A percentile compares a stretch with the other conserved stretches of the same genome.
phyloP scores from a whole-genome alignment of 768 basidiomycete species.

The Vararia minispora region DNA sequence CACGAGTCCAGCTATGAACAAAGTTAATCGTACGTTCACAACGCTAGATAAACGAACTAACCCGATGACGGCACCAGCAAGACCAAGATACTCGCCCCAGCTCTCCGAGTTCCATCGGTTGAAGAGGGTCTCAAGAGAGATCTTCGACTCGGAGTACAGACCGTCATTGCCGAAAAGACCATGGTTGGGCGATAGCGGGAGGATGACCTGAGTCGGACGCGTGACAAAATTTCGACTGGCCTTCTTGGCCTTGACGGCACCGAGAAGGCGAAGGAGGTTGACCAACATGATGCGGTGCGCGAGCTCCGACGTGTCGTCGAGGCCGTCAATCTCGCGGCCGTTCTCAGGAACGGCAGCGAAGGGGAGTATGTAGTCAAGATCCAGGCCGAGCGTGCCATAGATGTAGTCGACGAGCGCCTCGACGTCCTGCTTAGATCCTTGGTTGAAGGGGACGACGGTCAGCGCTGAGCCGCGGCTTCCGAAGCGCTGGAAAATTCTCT shows the following conservation, averaged over 20 bases:
- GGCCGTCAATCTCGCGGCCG: constrained; percentile 92
- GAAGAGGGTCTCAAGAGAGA: constrained; percentile 95
- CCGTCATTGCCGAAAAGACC: constrained; percentile 98
- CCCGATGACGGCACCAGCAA: constrained; percentile 98
- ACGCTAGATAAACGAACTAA: constrained; percentile 26
- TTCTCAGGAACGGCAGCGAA: constrained; percentile 99
- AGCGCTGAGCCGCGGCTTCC: constrained; percentile 95
- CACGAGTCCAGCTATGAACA: constrained; percentile 79
- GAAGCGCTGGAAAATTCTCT: constrained; percentile 91
- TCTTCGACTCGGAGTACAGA: constrained; percentile 96
- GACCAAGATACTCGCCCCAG: constrained; percentile 98
- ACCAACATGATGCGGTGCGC: constrained; percentile 99
- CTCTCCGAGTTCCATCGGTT: constrained; percentile 96
- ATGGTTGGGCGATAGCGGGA: constrained; percentile 96
- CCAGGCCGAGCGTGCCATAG: constrained; percentile 88
- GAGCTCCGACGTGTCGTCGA: constrained; percentile 96
- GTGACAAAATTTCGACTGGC: constrained; percentile 94
- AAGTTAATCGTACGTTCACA: constrained; percentile 4
- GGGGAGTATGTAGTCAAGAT: constrained; percentile 96
- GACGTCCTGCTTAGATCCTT: constrained; percentile 97
- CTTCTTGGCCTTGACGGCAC: constrained; percentile 97
- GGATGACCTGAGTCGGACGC: constrained; percentile 95
- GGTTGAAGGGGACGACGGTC: constrained; percentile 98
- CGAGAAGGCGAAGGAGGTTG: constrained; percentile 90
- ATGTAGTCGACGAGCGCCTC: constrained; percentile 98